These are phyloP conservation scores for Vigna mungo DNA, from an alignment of 306 rosid species.

Conservation along the genomic window DNA sequence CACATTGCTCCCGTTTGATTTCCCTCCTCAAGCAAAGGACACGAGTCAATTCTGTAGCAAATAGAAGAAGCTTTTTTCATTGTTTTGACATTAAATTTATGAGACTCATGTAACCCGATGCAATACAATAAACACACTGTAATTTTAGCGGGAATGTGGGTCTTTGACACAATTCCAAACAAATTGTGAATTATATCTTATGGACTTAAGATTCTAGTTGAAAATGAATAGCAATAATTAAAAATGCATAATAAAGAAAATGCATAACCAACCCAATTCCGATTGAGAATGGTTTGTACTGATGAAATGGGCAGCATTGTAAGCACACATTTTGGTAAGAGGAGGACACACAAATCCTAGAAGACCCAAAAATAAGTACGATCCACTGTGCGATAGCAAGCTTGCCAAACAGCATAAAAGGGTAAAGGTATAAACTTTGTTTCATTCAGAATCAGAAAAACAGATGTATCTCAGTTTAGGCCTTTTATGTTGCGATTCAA, in stretches of 20 bases:
- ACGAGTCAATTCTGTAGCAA: neutral
- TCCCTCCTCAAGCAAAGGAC: neutral
- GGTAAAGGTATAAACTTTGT: constrained; percentile 22
- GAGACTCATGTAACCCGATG: neutral
- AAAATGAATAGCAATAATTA: constrained; percentile 3
- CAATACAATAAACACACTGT: neutral
- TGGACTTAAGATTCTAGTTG: constrained; percentile 9
- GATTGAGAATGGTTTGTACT: neutral
- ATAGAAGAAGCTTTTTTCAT: neutral
- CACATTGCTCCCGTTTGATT: neutral
- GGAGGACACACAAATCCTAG: constrained; percentile 34
- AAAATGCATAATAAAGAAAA: constrained; percentile 13
- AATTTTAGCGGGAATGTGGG: neutral
- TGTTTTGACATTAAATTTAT: neutral
- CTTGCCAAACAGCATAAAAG: neutral
- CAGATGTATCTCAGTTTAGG: constrained; percentile 17
- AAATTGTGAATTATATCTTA: neutral
- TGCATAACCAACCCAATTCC: constrained; percentile 25
- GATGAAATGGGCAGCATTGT: constrained; percentile 2
- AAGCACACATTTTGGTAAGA: constrained; percentile 5
- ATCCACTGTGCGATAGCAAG: constrained; percentile 6
- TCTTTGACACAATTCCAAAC: constrained; percentile 1
- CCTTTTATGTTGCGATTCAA: neutral
- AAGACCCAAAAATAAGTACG: constrained; percentile 8
- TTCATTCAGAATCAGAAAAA: constrained; percentile 33